These are phyloP conservation scores for Ophiocordyceps camponoti-rufipedis DNA, from an alignment of 2,329 filamentous ascomycete species.

Conservation along the genomic window DNA sequence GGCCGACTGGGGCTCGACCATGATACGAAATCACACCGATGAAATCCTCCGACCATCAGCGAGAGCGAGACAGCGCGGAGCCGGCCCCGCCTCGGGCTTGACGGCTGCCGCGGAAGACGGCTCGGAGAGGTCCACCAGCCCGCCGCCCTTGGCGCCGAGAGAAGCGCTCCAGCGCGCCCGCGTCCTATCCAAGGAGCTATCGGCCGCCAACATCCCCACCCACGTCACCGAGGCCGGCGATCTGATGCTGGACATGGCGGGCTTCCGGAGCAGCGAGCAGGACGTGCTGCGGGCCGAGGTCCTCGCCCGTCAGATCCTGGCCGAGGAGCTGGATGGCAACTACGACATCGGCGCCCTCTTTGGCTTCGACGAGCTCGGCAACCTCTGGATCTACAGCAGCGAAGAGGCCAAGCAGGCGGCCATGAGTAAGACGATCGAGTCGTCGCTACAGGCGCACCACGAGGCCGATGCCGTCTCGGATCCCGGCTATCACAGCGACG, in stretches of 20 bases:
- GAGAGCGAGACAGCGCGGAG: slow-evolving; percentile 16
- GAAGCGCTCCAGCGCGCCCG: slow-evolving; percentile 74
- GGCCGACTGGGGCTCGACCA: slow-evolving; percentile 29
- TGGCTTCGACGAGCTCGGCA: slow-evolving; percentile 85
- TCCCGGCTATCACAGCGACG: slow-evolving; percentile 89
- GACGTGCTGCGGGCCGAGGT: slow-evolving; percentile 83
- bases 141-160: slow-evolving; percentile 49
- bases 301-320: slow-evolving; percentile 79
- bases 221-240: slow-evolving; percentile 86
- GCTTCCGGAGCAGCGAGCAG: slow-evolving; percentile 86
- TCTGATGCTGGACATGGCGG: slow-evolving; percentile 95
- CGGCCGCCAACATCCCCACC: slow-evolving; percentile 79
- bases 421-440: slow-evolving; percentile 43
- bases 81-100: slow-evolving; percentile 16
- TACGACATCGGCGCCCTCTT: slow-evolving; percentile 94
- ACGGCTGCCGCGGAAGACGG: slow-evolving; percentile 16
- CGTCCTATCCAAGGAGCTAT: slow-evolving; percentile 71
- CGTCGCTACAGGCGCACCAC: slow-evolving; percentile 24
- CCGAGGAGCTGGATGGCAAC: slow-evolving; percentile 82
- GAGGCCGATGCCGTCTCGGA: slow-evolving; percentile 71
- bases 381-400: slow-evolving; percentile 98
- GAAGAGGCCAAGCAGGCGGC: slow-evolving; percentile 89
- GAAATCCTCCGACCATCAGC: slow-evolving; percentile 31
- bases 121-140: slow-evolving; percentile 53
- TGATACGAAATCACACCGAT: slow-evolving; percentile 33